phyloP scores from a whole-genome alignment of 1,284 basidiomycete genomes.

The Flammula alnicola region DNA sequence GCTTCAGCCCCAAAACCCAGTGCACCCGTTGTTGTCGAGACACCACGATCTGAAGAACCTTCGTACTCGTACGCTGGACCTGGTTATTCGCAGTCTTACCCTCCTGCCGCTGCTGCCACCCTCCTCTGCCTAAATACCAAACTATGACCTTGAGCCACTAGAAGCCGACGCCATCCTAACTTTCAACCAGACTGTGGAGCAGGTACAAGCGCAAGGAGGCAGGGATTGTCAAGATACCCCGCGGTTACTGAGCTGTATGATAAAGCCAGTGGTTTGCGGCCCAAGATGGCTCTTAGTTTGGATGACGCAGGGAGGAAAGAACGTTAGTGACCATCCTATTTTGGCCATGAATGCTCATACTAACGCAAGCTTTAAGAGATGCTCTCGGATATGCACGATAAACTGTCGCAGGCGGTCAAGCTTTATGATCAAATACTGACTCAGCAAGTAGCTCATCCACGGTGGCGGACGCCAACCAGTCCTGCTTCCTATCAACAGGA shows the following conservation, averaged over 20 bases:
- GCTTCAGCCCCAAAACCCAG: conserved; percentile 80
- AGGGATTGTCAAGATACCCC: conserved; percentile 80
- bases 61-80: conserved; percentile 40
- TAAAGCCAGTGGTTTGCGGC: conserved; percentile 80
- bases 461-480: conserved; percentile 53
- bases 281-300: conserved; percentile 83
- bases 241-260: conserved; percentile 85
- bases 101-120: conserved; percentile 44
- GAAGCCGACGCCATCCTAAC: conserved; percentile 87
- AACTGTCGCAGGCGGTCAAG: conserved; percentile 89
- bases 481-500: conserved; percentile 38
- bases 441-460: conserved; percentile 76
- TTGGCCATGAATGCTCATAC: neutral
- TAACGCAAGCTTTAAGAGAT: conserved; percentile 57
- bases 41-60: conserved; percentile 50
- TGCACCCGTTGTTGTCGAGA: conserved; percentile 69
- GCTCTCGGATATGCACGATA: conserved; percentile 91
- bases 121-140: conserved; percentile 61
- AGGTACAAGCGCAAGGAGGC: conserved; percentile 80
- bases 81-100: conserved; percentile 48
- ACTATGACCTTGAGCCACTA: conserved; percentile 77
- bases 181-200: conserved; percentile 88
- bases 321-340: conserved; percentile 52
- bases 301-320: conserved; percentile 91
- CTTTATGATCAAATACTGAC: conserved; percentile 89